Base-by-base conservation (phyloP, 2,329 filamentous ascomycete species). In the Xylariaceae sp. region DNA sequence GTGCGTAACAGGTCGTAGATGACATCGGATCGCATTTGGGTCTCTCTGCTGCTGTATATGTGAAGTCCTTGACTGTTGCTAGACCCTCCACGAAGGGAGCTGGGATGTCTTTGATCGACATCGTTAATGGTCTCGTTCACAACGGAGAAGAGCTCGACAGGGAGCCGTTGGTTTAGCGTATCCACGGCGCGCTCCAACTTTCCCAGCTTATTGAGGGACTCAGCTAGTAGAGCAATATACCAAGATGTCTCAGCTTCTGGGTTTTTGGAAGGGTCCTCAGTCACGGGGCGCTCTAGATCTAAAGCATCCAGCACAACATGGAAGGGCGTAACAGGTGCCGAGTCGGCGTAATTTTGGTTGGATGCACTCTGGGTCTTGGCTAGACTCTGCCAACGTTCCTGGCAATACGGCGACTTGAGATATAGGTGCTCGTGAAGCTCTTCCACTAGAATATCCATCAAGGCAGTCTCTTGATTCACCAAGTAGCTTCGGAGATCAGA, bases 401-500 rank as follows among this genome's bases (percentile, higher is more conserved):
- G 92, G 71, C 93, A 97, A 72, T 99, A 99, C 0, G 93, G 94
- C 2, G 93, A 97, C 73, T 97, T 97, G 45, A 99, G 84, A 71
- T 99, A 99, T 3, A 99, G 81, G 75, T 99, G 94, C 72, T 96
- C 94, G 72, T 99, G 94, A 39, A 99, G 80, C 74, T 99, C 94
- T 72, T 99, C 94, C n/a, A 97, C 87, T 58, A 99, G 74, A 56
- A 97, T 97, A 70, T 99, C 94, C 70, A 93, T 93, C 64, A 99
- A 77, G 0, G 90, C 85, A 34, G 88, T 89, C 76, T 99, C 94
- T 72, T 99, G 95, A 70, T 96, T 97, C 60, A 87, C 87, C 59
- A 99, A 85, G 70, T 97, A 97, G 68, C 86, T 86, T 58, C 91
- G 85, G 65, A 99, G 76, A 67, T 99, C 94, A 59, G 84, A 87